Evolutionary conservation across 1,284 basidiomycete species (phyloP), one percentile per base, ranked within the genome.

Genomic region (Naganishia sp.): DNA sequence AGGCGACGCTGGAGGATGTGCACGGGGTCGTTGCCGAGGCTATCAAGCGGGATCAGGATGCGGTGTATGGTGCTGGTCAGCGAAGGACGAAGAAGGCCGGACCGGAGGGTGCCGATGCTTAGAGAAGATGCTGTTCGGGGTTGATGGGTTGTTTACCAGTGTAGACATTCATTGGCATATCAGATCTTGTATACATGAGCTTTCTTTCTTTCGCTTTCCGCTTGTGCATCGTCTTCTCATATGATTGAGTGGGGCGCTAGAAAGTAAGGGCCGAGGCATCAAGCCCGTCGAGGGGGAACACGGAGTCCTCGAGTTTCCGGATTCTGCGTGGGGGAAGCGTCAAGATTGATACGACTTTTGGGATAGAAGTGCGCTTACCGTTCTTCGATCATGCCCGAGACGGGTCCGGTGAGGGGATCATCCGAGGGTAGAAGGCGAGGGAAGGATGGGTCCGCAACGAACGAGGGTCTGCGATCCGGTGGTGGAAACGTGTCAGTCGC

Each of bases 1-100:
- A 93, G 78, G 67, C 69, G 9, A 73, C 75, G 13, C 74, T 79
- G 41, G 70, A 69, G 23, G 78, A 77, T 43, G 79, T 78, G 17
- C 71, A 74, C 63, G 63, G 57, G 9, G 75, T 75, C 31, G 72
- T 80, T 15, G 73, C 73, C 21, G 76, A 79, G 63, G 78, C 79
- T 18, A 68, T 46, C 75, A 78, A 72, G 71, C 67, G 49, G 35
- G 75, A 32, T 75, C 75, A 50, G 70, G 70, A 51, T 70, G 35
- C 58, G 18, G 35, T 15, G 28, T 61, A 61, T 41, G 58, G 21
- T 41, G 57, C 32, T 50, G 57, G 56, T 46, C 21, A 21, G 23
- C 56, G 56, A 58, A 43, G 56, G 18, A 42, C 31, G 18, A 50
- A 60, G 57, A 49, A 60, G 35, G 32, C 25, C 6, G 43, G 23